Evolutionary conservation across 148 eudicot species (phyloP).

Genomic region (Rhododendron griersonianum): DNA sequence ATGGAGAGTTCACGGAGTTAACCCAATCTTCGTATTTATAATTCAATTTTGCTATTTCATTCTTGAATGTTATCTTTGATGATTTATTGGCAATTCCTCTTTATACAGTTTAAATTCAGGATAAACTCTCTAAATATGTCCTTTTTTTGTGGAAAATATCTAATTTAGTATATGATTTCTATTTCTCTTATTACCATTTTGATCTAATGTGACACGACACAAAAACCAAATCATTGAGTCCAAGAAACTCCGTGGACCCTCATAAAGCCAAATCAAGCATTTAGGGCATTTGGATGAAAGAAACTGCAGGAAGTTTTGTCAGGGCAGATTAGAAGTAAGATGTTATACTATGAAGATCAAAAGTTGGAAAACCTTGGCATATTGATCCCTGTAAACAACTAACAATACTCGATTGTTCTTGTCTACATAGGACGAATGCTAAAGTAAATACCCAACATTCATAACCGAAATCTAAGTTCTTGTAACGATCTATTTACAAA

Average conservation of each 20-base stretch:
- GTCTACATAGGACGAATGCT: not conserved
- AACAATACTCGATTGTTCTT: not conserved
- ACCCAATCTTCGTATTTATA: too few species aligned
- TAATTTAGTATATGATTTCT: too few species aligned
- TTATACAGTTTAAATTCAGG: too few species aligned
- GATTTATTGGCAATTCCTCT: too few species aligned
- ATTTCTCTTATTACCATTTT: too few species aligned
- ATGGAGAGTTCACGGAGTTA: too few species aligned
- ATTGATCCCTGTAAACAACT: not conserved
- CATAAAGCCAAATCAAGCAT: not conserved
- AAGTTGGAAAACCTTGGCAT: not conserved
- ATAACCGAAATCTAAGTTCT: not conserved
- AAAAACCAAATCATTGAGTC: not conserved
- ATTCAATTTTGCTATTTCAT: too few species aligned
- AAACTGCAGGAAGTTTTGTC: not conserved
- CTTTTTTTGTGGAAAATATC: too few species aligned
- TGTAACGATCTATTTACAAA: not conserved
- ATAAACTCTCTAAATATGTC: too few species aligned
- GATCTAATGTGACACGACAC: not conserved
- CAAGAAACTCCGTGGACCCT: slow-evolving; percentile 2
- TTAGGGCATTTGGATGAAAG: not conserved
- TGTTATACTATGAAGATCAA: not conserved
- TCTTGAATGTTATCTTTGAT: too few species aligned
- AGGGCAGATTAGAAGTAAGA: not conserved
- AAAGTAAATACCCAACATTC: not conserved